These are phyloP conservation scores for Nakazawaea holstii DNA, from an alignment of 805 yeast genomes.

Conservation along the genomic window DNA sequence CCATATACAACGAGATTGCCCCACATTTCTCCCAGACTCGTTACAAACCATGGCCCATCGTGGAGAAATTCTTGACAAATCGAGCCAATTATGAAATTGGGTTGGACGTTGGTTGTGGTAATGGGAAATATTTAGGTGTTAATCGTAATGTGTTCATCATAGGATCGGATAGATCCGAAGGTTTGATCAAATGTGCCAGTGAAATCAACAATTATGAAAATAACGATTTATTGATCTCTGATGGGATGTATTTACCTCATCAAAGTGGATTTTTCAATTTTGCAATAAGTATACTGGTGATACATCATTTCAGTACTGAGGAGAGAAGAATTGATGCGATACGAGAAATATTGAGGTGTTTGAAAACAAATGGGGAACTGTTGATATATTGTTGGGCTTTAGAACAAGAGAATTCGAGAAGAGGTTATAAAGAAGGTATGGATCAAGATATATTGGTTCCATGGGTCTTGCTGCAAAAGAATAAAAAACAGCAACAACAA, in stretches of 20 bases:
- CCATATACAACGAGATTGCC: conserved; percentile 92
- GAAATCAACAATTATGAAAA: conserved; percentile 25
- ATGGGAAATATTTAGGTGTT: conserved; percentile 82
- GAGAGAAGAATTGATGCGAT: conserved; percentile 78
- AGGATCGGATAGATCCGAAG: conserved; percentile 73
- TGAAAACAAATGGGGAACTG: conserved; percentile 59
- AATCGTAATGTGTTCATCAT: conserved; percentile 64
- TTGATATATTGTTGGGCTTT: conserved; percentile 95
- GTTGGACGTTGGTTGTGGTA: conserved; percentile 94
- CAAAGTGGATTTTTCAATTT: conserved; percentile 50
- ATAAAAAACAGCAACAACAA: conserved; percentile 18
- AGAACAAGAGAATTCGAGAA: conserved; percentile 80
- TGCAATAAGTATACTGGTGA: conserved; percentile 92
- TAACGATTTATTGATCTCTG: conserved; percentile 69
- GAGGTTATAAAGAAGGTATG: conserved; percentile 90
- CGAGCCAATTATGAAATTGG: conserved; percentile 61
- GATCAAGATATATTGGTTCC: conserved; percentile 94
- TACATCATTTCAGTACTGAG: conserved; percentile 89
- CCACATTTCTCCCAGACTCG: conserved; percentile 89
- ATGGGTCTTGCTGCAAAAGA: conserved; percentile 71
- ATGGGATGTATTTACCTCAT: conserved; percentile 68
- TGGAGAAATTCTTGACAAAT: conserved; percentile 55
- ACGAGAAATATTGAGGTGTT: conserved; percentile 52
- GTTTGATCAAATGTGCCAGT: conserved; percentile 60
- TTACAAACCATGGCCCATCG: conserved; percentile 98